These are phyloP conservation scores for Nepenthes alata DNA, from an alignment of 179 eudicot species.

Conservation along the genomic window DNA sequence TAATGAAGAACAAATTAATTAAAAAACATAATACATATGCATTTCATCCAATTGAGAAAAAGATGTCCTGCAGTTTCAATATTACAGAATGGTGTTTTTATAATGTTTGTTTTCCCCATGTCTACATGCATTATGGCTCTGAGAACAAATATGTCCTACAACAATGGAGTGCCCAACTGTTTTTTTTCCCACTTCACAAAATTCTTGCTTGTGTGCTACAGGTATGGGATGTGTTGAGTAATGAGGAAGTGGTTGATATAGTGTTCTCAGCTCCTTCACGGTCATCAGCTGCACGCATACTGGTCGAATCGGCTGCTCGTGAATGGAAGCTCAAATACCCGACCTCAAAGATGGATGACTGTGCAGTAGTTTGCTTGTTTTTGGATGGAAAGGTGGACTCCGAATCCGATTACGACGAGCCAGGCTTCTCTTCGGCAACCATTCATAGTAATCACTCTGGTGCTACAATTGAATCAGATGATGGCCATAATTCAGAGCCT, in stretches of 20 bases:
- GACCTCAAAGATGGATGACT: constrained; percentile 82
- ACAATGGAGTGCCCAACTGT: too few relatives aligned
- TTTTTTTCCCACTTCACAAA: neutral
- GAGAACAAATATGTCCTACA: too few relatives aligned
- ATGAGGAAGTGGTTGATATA: constrained; percentile 70
- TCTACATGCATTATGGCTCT: too few relatives aligned
- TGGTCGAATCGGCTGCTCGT: constrained; percentile 63
- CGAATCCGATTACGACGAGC: constrained; percentile 49
- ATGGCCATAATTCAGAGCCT: constrained; percentile 59
- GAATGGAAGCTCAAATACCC: constrained; percentile 87
- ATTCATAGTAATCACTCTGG: constrained; percentile 50
- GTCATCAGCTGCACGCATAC: constrained; percentile 60
- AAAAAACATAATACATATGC: too few relatives aligned
- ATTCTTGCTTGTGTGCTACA: constrained; percentile 10
- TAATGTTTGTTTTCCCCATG: neutral
- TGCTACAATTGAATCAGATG: constrained; percentile 43
- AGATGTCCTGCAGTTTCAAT: too few relatives aligned
- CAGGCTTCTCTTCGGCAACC: constrained; percentile 54
- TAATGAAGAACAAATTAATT: too few relatives aligned
- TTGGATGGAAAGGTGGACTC: constrained; percentile 67
- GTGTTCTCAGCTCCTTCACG: constrained; percentile 54
- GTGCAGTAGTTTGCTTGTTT: constrained; percentile 78
- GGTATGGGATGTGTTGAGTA: constrained; percentile 92
- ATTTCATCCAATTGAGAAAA: too few relatives aligned
- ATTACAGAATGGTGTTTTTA: too few relatives aligned